Evolutionary conservation across 2,329 filamentous ascomycete species (phyloP).

Genomic region (Venturia nashicola): DNA sequence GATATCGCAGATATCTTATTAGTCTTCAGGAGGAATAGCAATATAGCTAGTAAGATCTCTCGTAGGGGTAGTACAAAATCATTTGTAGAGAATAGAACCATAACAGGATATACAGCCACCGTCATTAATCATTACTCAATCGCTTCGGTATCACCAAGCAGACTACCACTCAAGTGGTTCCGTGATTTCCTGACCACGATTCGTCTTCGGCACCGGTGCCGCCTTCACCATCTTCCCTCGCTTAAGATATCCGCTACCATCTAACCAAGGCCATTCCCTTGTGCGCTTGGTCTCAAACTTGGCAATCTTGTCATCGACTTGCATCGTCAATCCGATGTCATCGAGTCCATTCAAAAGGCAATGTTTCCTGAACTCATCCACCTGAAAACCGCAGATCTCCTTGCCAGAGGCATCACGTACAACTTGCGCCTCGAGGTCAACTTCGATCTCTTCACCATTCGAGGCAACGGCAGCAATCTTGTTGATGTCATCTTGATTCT

Average conservation of each 20-base stretch:
- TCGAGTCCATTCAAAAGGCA: constrained; percentile 88
- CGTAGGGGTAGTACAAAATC: too few relatives aligned
- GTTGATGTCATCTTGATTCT: constrained; percentile 52
- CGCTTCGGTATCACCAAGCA: background rate
- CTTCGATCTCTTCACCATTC: constrained; percentile 72
- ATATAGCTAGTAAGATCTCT: too few relatives aligned
- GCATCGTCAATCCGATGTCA: constrained; percentile 90
- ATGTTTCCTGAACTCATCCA: constrained; percentile 89
- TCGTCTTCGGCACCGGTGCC: constrained; percentile 71
- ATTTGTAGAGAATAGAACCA: too few relatives aligned
- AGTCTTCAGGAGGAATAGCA: too few relatives aligned
- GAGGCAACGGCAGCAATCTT: constrained; percentile 64
- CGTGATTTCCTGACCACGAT: constrained; percentile 68
- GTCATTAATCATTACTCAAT: background rate
- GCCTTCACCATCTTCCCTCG: constrained; percentile 47
- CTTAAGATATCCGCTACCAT: constrained; percentile 70
- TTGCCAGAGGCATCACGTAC: constrained; percentile 67
- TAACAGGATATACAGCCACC: background rate
- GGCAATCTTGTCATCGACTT: constrained; percentile 78
- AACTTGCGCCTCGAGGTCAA: constrained; percentile 75
- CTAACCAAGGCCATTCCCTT: constrained; percentile 75
- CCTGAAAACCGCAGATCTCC: constrained; percentile 66
- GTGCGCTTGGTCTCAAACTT: constrained; percentile 71
- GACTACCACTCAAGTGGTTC: constrained; percentile 79
- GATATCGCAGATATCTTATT: too few relatives aligned